These are phyloP conservation scores for Ogataea henricii DNA, from an alignment of 805 yeast genomes.

Conservation along the genomic window DNA sequence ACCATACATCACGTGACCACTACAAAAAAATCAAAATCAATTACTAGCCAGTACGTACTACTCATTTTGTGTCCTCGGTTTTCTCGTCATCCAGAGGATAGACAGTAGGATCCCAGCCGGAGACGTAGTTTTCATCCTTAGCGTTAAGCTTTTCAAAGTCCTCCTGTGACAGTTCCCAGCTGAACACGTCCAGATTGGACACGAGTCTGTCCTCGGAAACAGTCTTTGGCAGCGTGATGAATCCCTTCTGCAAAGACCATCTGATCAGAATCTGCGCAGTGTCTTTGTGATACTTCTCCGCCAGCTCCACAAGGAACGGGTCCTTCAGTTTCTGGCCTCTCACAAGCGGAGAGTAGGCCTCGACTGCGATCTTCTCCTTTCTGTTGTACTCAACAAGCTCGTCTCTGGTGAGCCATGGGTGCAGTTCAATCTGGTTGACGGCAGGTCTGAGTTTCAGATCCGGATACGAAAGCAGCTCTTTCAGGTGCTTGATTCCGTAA, in stretches of 20 bases:
- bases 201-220: conserved; percentile 36
- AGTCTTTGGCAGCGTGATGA: conserved; percentile 43
- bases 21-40: neutral
- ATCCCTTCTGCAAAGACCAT: conserved; percentile 70
- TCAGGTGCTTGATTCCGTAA: conserved; percentile 57
- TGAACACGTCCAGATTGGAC: conserved; percentile 44
- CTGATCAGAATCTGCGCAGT: conserved; percentile 62
- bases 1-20: too few species aligned
- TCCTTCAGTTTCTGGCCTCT: conserved; percentile 51
- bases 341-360: conserved; percentile 70
- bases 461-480: conserved; percentile 51
- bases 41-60: too few species aligned
- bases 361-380: conserved; percentile 47
- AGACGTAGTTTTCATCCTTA: conserved; percentile 14
- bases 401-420: conserved; percentile 49
- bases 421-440: conserved; percentile 52
- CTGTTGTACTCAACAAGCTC: conserved; percentile 47
- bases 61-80: neutral
- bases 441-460: conserved; percentile 46
- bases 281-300: conserved; percentile 48
- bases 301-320: conserved; percentile 43
- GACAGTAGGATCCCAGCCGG: conserved; percentile 25
- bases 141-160: conserved; percentile 37
- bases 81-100: conserved; percentile 20
- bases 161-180: conserved; percentile 42